Conservation (phyloP, 164 flowering plant species). For the Litsea cubeba region DNA sequence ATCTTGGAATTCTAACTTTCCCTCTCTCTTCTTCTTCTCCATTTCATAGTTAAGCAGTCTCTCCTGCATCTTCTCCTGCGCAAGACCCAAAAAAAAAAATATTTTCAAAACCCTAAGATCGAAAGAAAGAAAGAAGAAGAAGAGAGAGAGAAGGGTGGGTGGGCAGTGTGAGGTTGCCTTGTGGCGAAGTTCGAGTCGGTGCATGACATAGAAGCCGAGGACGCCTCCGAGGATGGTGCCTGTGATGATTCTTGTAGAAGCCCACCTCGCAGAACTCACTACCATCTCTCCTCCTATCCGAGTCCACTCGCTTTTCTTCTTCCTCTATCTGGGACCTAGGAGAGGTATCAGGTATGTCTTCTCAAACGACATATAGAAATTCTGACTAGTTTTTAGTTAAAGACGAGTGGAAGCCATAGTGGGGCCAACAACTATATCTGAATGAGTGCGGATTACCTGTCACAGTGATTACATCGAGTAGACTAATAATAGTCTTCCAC, state of each 20-base stretch:
- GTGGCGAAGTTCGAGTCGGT: slow-evolving; percentile 60
- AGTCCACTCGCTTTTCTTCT: neutral
- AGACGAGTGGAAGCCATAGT: too few species aligned
- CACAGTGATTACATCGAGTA: too few species aligned
- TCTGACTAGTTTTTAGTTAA: too few species aligned
- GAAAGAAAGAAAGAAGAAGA: neutral
- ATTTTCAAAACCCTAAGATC: neutral
- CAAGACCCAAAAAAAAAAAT: neutral
- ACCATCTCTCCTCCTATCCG: slow-evolving; percentile 12
- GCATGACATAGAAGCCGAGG: slow-evolving; percentile 88
- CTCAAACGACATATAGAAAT: too few species aligned
- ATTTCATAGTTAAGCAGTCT: slow-evolving; percentile 19
- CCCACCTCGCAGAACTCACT: slow-evolving; percentile 39
- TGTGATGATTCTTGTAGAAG: slow-evolving; percentile 58
- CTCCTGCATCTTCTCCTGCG: slow-evolving; percentile 26
- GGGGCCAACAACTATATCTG: too few species aligned
- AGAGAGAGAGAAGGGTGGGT: neutral
- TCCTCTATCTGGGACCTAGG: neutral
- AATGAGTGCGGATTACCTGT: too few species aligned
- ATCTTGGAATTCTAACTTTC: neutral
- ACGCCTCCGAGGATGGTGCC: slow-evolving; percentile 77
- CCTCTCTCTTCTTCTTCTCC: slow-evolving; percentile 6
- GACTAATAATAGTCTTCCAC: too few species aligned
- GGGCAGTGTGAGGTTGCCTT: slow-evolving; percentile 33
- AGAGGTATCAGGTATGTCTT: too few species aligned